phyloP scores from a whole-genome alignment of 1,284 basidiomycete species.

The Violaceomyces palustris region DNA sequence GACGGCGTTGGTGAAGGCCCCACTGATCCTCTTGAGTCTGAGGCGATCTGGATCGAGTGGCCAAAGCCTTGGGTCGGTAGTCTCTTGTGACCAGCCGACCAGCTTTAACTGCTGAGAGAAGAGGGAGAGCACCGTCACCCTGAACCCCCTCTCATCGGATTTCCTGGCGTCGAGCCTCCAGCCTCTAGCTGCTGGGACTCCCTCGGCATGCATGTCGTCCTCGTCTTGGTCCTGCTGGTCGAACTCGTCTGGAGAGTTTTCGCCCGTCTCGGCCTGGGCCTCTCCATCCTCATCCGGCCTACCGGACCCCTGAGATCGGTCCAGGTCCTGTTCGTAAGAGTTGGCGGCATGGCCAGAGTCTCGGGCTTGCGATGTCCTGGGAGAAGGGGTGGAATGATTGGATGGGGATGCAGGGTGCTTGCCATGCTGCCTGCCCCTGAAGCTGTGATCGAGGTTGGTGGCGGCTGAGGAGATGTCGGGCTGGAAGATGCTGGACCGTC shows the following conservation, averaged over 20 bases:
- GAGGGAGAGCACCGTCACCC: constrained; percentile 32
- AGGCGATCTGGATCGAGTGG: constrained; percentile 28
- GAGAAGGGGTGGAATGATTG: no score
- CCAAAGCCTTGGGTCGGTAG: constrained; percentile 20
- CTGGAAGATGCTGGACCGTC: no score
- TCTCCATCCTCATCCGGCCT: no score
- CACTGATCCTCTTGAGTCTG: constrained; percentile 41
- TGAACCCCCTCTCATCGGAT: constrained; percentile 32
- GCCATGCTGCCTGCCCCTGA: no score
- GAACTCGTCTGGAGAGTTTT: constrained; percentile 31
- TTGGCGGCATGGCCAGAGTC: no score
- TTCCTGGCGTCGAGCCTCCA: constrained; percentile 39
- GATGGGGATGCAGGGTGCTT: no score
- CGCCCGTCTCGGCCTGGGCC: no score
- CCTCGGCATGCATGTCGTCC: constrained; percentile 51
- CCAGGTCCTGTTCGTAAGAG: no score
- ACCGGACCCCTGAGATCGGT: no score
- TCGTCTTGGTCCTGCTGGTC: constrained; percentile 44
- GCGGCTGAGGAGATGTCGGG: no score
- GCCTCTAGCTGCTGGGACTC: constrained; percentile 46
- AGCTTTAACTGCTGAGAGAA: constrained; percentile 36
- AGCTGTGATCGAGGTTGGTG: no score
- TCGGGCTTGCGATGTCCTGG: no score
- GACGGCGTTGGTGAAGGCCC: constrained; percentile 49
- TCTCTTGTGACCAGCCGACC: constrained; percentile 32